These are phyloP conservation scores for Cucumis sativus DNA, from an alignment of 306 rosid species.

Conservation along the genomic window DNA sequence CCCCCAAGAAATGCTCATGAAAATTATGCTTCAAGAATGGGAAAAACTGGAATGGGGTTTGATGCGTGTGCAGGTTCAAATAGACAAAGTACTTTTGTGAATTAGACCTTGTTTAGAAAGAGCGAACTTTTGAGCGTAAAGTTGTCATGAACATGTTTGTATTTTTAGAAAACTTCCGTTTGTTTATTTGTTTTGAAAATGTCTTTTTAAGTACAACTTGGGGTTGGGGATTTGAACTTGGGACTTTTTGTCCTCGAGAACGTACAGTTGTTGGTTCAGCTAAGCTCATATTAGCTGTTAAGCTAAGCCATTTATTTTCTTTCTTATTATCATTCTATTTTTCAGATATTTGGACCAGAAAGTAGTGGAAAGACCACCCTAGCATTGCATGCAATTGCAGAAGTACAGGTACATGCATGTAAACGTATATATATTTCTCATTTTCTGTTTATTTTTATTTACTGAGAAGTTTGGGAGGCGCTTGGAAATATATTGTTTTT, in stretches of 20 bases:
- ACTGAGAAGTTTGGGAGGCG: neutral
- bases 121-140: neutral
- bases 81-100: too few relatives aligned
- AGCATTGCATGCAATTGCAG: conserved; percentile 97
- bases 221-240: too few relatives aligned
- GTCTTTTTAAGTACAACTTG: too few relatives aligned
- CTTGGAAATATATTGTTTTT: neutral
- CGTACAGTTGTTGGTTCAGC: too few relatives aligned
- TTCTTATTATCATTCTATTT: neutral
- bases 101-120: neutral
- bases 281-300: too few relatives aligned
- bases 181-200: neutral
- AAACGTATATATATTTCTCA: conserved; percentile 10
- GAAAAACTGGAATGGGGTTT: too few relatives aligned
- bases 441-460: conserved; percentile 3
- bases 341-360: conserved; percentile 92
- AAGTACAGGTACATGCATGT: conserved; percentile 65
- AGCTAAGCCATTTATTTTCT: neutral
- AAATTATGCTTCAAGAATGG: too few relatives aligned
- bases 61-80: too few relatives aligned
- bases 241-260: too few relatives aligned
- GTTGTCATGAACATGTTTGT: neutral
- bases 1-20: neutral
- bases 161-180: neutral
- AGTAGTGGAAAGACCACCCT: conserved; percentile 98